These are phyloP conservation scores for Sclerotinia spermophila DNA, from an alignment of 2,329 filamentous ascomycete genomes.

Conservation along the genomic window DNA sequence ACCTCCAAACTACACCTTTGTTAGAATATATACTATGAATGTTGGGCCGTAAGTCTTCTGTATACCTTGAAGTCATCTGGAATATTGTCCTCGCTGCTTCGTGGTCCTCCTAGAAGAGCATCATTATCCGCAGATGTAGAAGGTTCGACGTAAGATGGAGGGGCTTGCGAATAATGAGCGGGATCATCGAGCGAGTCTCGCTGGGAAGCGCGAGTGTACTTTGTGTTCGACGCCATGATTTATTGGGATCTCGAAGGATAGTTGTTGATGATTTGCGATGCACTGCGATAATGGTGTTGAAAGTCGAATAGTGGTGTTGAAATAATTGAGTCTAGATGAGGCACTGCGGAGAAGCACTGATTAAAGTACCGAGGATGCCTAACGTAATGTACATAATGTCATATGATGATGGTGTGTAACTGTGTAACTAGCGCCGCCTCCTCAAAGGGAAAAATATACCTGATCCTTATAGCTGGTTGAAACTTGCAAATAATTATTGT, in stretches of 20 bases:
- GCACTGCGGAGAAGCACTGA: neutral
- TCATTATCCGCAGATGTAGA: constrained; percentile 53
- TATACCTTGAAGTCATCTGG: constrained; percentile 93
- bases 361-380: constrained; percentile 8
- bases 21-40: constrained; percentile 19
- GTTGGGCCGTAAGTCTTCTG: neutral
- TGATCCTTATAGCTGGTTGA: neutral
- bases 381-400: neutral
- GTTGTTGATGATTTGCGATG: neutral
- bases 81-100: constrained; percentile 82
- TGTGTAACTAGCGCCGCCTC: neutral
- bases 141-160: constrained; percentile 72
- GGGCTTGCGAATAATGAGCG: constrained; percentile 65
- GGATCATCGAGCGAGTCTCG: constrained; percentile 79
- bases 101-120: constrained; percentile 58
- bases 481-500: neutral
- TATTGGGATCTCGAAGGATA: neutral
- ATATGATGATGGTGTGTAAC: constrained; percentile 2
- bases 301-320: neutral
- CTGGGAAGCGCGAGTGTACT: constrained; percentile 79
- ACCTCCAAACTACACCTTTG: constrained; percentile 68
- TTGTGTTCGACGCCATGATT: constrained; percentile 68
- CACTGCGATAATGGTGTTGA: neutral
- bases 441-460: neutral
- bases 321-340: neutral